These are phyloP conservation scores for Taphrina communis DNA, from an alignment of 1,139 yeast species.

Conservation along the genomic window DNA sequence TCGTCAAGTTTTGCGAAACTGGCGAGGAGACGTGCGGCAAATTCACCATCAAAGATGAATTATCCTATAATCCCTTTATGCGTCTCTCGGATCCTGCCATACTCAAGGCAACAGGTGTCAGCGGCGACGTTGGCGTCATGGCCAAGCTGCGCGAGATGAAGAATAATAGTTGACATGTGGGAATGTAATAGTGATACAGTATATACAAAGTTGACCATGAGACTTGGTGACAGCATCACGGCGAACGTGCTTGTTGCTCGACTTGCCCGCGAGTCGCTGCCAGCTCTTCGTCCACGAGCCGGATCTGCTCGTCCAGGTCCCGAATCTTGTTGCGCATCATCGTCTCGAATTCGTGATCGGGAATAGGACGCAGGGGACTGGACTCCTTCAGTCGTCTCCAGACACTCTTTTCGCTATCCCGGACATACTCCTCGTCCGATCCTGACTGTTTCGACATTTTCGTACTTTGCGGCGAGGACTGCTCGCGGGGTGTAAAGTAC, in stretches of 20 bases:
- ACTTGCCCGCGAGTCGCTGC: slow-evolving; percentile 2
- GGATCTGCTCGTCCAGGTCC: slow-evolving; percentile 27
- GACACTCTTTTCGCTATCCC: slow-evolving; percentile 34
- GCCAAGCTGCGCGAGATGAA: slow-evolving; percentile 70
- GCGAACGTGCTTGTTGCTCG: background rate
- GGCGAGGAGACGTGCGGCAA: slow-evolving; percentile 81
- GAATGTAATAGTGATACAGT: background rate
- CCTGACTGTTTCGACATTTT: background rate
- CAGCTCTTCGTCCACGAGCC: slow-evolving; percentile 33
- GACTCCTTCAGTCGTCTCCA: slow-evolving; percentile 31
- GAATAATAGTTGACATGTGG: slow-evolving; percentile 52
- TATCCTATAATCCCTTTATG: slow-evolving; percentile 87
- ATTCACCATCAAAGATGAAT: slow-evolving; percentile 85
- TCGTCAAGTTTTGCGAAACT: slow-evolving; percentile 59
- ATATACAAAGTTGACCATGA: background rate
- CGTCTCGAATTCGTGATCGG: slow-evolving; percentile 32
- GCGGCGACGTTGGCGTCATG: slow-evolving; percentile 64
- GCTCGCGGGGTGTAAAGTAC: background rate
- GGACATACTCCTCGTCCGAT: background rate
- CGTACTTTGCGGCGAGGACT: background rate
- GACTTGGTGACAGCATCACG: background rate
- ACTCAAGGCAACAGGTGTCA: slow-evolving; percentile 57
- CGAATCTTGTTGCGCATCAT: slow-evolving; percentile 18
- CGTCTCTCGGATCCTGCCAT: slow-evolving; percentile 66
- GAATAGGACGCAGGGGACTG: slow-evolving; percentile 30